Evolutionary conservation across 225 moss, liverwort and hornwort species (phyloP).

Genomic region (Pseudoscleropodium purum): DNA sequence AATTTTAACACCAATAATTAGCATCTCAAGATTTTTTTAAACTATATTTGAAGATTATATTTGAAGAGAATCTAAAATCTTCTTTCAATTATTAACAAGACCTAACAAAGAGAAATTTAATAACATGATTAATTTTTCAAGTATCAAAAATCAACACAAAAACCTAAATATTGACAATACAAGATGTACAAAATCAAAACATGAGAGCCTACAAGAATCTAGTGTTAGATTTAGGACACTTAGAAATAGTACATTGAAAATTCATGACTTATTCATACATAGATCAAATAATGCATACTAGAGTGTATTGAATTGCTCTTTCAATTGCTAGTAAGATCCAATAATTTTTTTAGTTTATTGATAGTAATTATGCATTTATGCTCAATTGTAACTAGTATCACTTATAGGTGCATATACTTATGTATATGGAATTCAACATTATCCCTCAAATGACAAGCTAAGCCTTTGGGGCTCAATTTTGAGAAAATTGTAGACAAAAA

Average conservation of each 20-base stretch:
- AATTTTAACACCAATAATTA: background rate
- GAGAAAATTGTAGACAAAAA: accelerated
- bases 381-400: background rate
- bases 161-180: background rate
- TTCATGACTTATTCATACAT: background rate
- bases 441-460: accelerated
- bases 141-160: background rate
- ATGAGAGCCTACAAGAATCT: background rate
- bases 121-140: background rate
- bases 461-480: background rate
- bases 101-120: background rate
- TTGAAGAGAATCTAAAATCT: background rate
- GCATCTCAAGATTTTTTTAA: background rate
- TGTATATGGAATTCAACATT: background rate
- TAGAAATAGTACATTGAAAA: background rate
- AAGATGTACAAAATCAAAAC: background rate
- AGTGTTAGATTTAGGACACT: background rate
- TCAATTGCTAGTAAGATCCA: background rate
- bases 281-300: background rate
- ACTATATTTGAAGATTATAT: background rate
- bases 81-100: background rate
- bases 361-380: too few relatives aligned
- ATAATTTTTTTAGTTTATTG: background rate
- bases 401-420: background rate
- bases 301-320: background rate